Evolutionary conservation across 2,329 filamentous ascomycete genomes (phyloP), one percentile per base, ranked within the genome.

Genomic region (Rhynchosporium agropyri): DNA sequence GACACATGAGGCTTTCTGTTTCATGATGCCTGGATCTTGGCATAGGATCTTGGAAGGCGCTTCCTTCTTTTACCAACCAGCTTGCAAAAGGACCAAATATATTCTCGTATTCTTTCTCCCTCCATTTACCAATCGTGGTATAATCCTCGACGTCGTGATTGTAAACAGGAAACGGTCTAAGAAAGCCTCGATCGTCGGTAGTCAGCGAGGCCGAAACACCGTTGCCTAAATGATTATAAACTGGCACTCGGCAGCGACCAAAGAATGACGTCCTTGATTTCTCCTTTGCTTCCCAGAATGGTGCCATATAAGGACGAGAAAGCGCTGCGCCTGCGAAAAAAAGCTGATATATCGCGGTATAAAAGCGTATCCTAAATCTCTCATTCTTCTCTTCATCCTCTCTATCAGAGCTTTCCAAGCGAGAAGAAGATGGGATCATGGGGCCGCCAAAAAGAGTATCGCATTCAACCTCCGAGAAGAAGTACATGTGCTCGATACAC

Each of bases 401-500:
- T 9, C 29, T 7, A 29, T 43, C 7, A 43, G 13, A 13, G 10
- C 4, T 10, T 8, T 54, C 1, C 13, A 29, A 12, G 9, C 50
- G 31, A 20, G 20, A n/a, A 3, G 36, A 29, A 13, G 31, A 42
- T 51, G 49, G 31, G 13, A 51, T 29, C 49, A 51, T 51, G 2
- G 2, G 1, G 5, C 13, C 49, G 9, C 49, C 49, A n/a, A 51
- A 51, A 4, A 38, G 31, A 3, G 8, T 56, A 2, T 2, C 6
- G 6, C n/a, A 13, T n/a, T 43, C 12, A 9, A 8, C 6, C 3
- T n/a, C 10, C 6, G n/a, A 43, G 13, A 43, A 7, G 28, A 56
- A 56, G 20, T 56, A 56, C 53, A 56, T 55, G 33, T 55, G 28
- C 36, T 43, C 36, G 4, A 56, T 28, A 9, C 38, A 56, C n/a